Base-by-base conservation (phyloP, 1,139 yeast species). In the Yamadazyma dushanensis region DNA sequence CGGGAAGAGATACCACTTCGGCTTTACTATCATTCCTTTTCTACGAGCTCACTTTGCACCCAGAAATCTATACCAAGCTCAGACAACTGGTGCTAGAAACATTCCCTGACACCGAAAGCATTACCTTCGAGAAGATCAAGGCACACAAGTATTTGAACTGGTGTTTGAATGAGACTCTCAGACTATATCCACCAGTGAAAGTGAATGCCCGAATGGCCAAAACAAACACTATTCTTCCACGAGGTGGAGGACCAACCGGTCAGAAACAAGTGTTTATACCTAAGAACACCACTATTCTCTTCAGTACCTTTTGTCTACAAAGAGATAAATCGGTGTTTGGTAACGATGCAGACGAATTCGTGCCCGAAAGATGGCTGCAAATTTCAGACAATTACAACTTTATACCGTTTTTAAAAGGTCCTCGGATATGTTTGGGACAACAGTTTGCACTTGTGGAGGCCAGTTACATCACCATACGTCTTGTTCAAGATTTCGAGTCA, bases 1-100 rank as follows among this genome's bases (percentile, higher is more conserved):
- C 78, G 10, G 78, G 76, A n/a, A 58, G 76, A 44, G 76, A 70
- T 46, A 73, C 79, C 29, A 73, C 79, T 3, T 76, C 79, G 1
- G 63, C 72, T 3, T 54, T 72, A 26, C 60, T 73, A 32, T 62
- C 74, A 3, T 73, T 66, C 49, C 43, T 59, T 11, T 54, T 72
- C 35, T 67, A 56, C 40, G 68, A 68, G 40, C 56, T 72, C 31
- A 64, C 70, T 4, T 53, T 66, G 31, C 57, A 65, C 41, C 71
- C 71, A 3, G 52, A 53, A 3, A 53, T 67, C 10, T 69, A 56
- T 49, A 34, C 41, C 8, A 57, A 54, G 34, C 57, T 73, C 37
- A 58, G 66, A 28, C 42, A 47, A 3, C 68, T 56, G 19, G 53
- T 73, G 10, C 38, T 49, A n/a, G 36, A 36, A 3, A 36, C 46